Evolutionary conservation across 2,329 filamentous ascomycete species (phyloP), one percentile per base, ranked within the genome.

Genomic region (Aspergillus intermedius): DNA sequence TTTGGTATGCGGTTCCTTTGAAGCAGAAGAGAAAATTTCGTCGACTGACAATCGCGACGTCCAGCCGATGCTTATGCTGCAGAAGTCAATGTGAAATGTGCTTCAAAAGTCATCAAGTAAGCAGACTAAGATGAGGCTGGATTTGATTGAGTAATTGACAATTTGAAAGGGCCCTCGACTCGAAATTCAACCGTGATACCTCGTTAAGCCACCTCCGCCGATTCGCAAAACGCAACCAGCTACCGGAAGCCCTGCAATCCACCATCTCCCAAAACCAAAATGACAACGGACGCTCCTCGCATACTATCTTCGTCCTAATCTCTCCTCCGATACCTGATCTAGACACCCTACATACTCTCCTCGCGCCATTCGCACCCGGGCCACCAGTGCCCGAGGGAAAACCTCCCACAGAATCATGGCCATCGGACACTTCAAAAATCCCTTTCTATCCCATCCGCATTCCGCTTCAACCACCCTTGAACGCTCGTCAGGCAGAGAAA

Each of bases 51-150:
- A 51, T 58, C 34, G 53, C 47, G 22, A n/a, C 3, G 5, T 39
- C 22, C 50, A 75, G 72, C 56, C 25, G 65, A 72, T 45, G 72
- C 72, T 12, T 72, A 70, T 47, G 67, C 71, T 43, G 66, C 67
- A 17, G 71, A 74, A 58, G 68, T 75, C 48, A 67, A 70, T 40
- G 61, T 71, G 42, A 74, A 71, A 58, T 61, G 63, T 46, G 71
- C 72, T 8, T 70, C 69, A 15, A 70, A 69, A 51, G 70, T 72
- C 42, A 60, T 71, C 45, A 71, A 73, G 72, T 74, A 56, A 49
- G 65, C 51, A 17, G 19, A 40, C 7, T 5, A 19, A 22, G 4
- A 1, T 12, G 22, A 40, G 17, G 15, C 15, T 28, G 9, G 25
- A 10, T 12, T 30, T 30, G 10, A 12, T 35, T 32, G 30, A 28